These are phyloP conservation scores for Fraxinus cuspidata DNA, from an alignment of 257 asterid genomes.

Conservation along the genomic window DNA sequence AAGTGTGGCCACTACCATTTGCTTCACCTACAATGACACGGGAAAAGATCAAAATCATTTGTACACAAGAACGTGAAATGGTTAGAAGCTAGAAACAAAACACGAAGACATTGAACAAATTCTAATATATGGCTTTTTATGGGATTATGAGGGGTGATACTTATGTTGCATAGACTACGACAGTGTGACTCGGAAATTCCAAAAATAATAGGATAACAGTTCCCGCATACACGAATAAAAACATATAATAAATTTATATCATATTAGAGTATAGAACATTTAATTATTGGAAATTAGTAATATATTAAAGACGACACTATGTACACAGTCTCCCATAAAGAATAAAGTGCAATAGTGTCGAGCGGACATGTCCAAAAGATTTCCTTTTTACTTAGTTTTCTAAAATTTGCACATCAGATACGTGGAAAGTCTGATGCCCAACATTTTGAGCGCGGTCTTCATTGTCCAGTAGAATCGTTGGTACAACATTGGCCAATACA, in stretches of 20 bases:
- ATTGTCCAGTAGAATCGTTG: not conserved
- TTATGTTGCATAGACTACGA: too few species aligned
- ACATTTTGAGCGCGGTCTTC: not conserved
- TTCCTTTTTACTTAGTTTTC: not conserved
- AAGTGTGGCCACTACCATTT: constrained; percentile 94
- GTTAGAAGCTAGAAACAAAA: not conserved
- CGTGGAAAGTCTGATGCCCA: not conserved
- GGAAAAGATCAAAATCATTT: constrained; percentile 23
- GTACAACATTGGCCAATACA: not conserved
- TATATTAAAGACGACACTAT: too few species aligned
- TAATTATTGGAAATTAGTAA: not conserved
- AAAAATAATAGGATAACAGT: too few species aligned
- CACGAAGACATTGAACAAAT: not conserved
- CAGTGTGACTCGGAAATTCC: too few species aligned
- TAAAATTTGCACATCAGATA: not conserved
- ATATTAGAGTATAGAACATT: too few species aligned
- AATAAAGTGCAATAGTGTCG: not conserved
- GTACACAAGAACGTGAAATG: not conserved
- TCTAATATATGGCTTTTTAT: not conserved
- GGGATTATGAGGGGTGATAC: not conserved
- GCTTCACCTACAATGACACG: constrained; percentile 62
- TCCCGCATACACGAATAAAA: too few species aligned
- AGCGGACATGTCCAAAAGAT: not conserved
- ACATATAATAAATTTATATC: too few species aligned
- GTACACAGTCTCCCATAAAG: too few species aligned